phyloP scores from a whole-genome alignment of 192 early-diverging fungal genomes.

The Backusella tuberculispora region DNA sequence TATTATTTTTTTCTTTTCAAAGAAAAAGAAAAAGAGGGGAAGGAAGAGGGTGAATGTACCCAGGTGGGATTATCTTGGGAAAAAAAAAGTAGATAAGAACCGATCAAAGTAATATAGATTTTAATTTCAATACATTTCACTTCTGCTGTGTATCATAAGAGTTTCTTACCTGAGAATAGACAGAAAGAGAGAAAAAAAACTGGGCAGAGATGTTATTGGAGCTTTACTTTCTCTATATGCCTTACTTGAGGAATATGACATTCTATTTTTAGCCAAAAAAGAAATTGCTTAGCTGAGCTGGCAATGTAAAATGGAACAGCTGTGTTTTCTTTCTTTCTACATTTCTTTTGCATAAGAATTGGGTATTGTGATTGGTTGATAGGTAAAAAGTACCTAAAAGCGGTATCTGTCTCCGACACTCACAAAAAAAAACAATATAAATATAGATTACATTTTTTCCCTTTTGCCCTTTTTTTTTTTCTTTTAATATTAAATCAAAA shows the following conservation, averaged over 20 bases:
- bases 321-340: neutral
- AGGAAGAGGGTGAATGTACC: no score
- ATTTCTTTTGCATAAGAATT: neutral
- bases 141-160: no score
- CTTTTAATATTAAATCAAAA: neutral
- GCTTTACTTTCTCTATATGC: neutral
- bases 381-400: neutral
- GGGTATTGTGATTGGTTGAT: neutral
- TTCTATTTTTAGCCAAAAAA: conserved; percentile 12
- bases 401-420: conserved; percentile 1
- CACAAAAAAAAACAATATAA: conserved; percentile 1
- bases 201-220: no score
- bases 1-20: neutral
- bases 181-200: neutral
- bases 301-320: neutral
- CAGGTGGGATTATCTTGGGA: no score
- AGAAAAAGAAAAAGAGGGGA: neutral
- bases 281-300: neutral
- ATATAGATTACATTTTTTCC: neutral
- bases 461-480: neutral
- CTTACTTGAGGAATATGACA: neutral
- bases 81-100: no score
- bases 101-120: no score
- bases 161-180: neutral
- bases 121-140: no score